Evolutionary conservation across 805 yeast genomes (phyloP).

Genomic region (Spathaspora passalidarum): DNA sequence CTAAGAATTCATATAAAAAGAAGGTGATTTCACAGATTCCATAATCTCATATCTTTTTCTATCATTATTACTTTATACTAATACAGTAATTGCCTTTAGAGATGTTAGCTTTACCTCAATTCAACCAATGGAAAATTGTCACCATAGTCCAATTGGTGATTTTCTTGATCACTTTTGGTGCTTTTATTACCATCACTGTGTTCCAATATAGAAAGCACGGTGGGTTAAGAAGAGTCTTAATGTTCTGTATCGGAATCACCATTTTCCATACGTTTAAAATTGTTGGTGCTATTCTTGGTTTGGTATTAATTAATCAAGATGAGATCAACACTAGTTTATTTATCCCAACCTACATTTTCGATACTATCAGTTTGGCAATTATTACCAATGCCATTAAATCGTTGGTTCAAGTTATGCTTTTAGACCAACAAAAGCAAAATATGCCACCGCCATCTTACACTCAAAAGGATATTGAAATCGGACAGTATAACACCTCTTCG

Average conservation of each 20-base stretch:
- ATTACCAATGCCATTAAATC: constrained; percentile 11
- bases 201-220: not conserved
- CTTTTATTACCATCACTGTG: constrained; percentile 1
- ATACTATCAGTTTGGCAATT: constrained; percentile 14
- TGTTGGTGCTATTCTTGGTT: constrained; percentile 12
- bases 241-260: constrained; percentile 5
- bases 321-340: constrained; percentile 7
- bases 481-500: not conserved
- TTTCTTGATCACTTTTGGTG: constrained; percentile 2
- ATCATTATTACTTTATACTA: not conserved
- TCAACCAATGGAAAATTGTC: constrained; percentile 6
- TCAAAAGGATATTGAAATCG: not conserved
- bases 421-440: not conserved
- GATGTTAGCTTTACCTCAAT: constrained; percentile 6
- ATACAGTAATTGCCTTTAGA: not conserved
- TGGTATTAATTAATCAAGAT: constrained; percentile 8
- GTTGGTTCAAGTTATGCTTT: constrained; percentile 8
- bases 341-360: constrained; percentile 15
- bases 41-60: not conserved
- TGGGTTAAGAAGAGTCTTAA: not conserved
- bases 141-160: constrained; percentile 7
- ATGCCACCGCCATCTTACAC: not conserved
- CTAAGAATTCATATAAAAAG: not conserved
- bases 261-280: constrained; percentile 10
- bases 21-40: not conserved